Evolutionary conservation across 257 asterid genomes (phyloP).

Genomic region (Solanum tarijense): DNA sequence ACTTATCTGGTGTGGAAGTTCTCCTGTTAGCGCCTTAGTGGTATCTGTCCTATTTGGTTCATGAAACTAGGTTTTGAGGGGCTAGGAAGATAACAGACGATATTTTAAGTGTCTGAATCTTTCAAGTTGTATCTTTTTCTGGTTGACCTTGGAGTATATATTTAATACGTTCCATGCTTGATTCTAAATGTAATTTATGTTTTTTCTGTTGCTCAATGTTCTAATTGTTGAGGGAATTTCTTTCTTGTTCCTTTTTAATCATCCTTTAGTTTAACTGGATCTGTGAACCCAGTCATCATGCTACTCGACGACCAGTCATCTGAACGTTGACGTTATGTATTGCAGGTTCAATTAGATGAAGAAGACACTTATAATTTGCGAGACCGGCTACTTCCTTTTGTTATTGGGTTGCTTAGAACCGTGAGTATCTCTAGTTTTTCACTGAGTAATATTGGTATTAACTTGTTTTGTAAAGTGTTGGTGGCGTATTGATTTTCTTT

Average conservation of each 20-base stretch:
- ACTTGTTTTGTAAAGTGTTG: background rate
- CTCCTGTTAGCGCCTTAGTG: background rate
- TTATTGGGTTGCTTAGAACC: slow-evolving; percentile 94
- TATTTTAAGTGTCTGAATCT: background rate
- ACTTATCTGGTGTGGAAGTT: background rate
- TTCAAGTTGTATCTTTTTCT: background rate
- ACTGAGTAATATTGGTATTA: background rate
- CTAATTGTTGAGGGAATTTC: background rate
- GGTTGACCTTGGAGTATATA: background rate
- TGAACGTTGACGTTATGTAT: slow-evolving; percentile 8
- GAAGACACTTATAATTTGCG: slow-evolving; percentile 61
- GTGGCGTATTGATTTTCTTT: background rate
- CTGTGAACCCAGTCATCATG: background rate
- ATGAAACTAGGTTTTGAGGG: background rate
- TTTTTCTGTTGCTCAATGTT: background rate
- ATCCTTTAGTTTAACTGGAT: background rate
- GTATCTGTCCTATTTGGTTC: background rate
- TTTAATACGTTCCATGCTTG: background rate
- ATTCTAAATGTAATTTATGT: background rate
- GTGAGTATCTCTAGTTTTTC: slow-evolving; percentile 32
- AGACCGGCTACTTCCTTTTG: slow-evolving; percentile 87
- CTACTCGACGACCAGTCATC: background rate
- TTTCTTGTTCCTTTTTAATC: background rate
- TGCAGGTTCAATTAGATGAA: slow-evolving; percentile 75
- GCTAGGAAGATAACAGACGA: background rate